phyloP scores from a whole-genome alignment of 805 yeast species.

The Pichia thaimueangensis region DNA sequence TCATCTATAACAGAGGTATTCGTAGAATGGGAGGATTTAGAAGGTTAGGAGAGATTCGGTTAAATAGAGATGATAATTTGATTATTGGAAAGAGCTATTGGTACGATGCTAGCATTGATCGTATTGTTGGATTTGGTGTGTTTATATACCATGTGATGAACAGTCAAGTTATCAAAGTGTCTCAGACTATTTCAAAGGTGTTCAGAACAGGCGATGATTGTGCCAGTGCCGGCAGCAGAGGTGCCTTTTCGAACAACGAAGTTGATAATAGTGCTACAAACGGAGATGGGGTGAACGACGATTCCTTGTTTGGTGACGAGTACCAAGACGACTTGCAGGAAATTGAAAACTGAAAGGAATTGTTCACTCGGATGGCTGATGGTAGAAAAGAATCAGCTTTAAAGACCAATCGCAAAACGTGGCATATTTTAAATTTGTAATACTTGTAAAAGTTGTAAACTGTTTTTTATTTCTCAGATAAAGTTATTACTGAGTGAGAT shows the following conservation, averaged over 20 bases:
- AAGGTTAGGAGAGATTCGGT: constrained; percentile 77
- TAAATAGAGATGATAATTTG: constrained; percentile 62
- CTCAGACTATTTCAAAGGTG: constrained; percentile 4
- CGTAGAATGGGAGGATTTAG: constrained; percentile 71
- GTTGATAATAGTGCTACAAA: too few species aligned
- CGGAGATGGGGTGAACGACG: too few species aligned
- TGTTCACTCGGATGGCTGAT: too few species aligned
- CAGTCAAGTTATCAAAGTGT: neutral
- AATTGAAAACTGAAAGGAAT: too few species aligned
- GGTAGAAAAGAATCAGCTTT: too few species aligned
- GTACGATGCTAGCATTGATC: constrained; percentile 53
- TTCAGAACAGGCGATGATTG: constrained; percentile 19
- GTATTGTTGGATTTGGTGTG: constrained; percentile 53
- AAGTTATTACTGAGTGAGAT: too few species aligned
- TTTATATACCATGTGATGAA: constrained; percentile 18
- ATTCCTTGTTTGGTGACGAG: too few species aligned
- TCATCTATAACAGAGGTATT: constrained; percentile 75
- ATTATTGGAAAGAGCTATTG: constrained; percentile 51
- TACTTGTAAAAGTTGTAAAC: too few species aligned
- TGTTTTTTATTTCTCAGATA: too few species aligned
- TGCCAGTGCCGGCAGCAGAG: constrained; percentile 20
- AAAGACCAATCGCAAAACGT: too few species aligned
- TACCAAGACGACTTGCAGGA: too few species aligned
- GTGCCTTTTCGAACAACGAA: constrained; percentile 25
- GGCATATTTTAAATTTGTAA: too few species aligned